Base-by-base conservation (phyloP, 208 protist genomes). In the Plasmodiophora brassicae region DNA sequence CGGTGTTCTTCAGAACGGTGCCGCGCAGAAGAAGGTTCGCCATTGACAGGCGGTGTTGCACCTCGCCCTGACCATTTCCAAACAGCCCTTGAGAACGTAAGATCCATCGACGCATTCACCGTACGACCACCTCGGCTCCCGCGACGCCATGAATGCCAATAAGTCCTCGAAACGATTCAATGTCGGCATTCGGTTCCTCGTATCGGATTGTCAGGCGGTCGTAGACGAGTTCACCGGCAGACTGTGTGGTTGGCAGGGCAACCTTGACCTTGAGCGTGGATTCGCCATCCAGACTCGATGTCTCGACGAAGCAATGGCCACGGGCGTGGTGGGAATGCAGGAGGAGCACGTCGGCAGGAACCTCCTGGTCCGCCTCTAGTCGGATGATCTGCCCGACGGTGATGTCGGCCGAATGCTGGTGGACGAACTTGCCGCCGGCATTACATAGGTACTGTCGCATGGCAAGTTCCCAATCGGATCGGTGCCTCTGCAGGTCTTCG, bases 401-500 rank as follows among this genome's bases (percentile, higher is more conserved):
- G 41, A 38, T 78, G 20, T 78, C 14, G 41, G 14, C 5, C 5
- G 5, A 5, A 36, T 78, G 10, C 14, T 5, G 20, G n/a, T 8
- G 65, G 65, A 5, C 5, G 41, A 38, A 38, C n/a, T 78, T 32
- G 14, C 5, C 50, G 25, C 25, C 25, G 25, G 50, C 50, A 57
- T 57, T 57, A 28, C 50, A 78, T 32, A 38, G 5, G 65, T 32
- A 78, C n/a, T 38, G 5, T 32, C 65, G 65, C 41, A 14, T 32
- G n/a, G 14, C 5, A 14, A 44, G 65, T 38, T 78, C 65, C 20
- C n/a, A 44, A 32, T 78, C 65, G n/a, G 32, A 44, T 78, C 65
- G 5, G n/a, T 78, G 65, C n/a, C 65, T 78, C 20, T 14, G 50
- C 20, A 57, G 78, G 87, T 95, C 93, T 50, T 95, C 93, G 44